A percentile compares a stretch with the other conserved stretches of the same genome.
These are phyloP conservation scores for Aspergillus sp. DNA, from an alignment of 2,329 filamentous ascomycete genomes.

Conservation along the genomic window DNA sequence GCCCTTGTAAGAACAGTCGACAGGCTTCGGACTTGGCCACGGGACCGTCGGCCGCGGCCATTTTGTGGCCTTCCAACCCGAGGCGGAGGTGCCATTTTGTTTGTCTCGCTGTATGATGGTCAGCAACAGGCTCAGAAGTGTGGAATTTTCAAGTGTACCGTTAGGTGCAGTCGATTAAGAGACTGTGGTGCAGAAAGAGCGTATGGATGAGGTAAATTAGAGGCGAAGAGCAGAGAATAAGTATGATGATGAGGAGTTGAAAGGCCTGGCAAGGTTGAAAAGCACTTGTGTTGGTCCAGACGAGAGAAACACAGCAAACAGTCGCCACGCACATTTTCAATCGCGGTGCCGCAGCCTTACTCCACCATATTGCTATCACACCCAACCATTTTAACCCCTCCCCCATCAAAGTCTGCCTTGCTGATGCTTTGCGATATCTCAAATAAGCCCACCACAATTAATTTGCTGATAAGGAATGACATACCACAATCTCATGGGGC, in stretches of 20 bases:
- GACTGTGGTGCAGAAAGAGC: neutral
- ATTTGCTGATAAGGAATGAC: neutral
- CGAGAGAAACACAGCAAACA: neutral
- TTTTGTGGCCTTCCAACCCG: neutral
- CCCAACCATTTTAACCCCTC: neutral
- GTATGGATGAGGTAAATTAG: neutral
- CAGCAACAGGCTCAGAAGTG: neutral
- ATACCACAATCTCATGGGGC: neutral
- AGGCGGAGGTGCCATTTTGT: neutral
- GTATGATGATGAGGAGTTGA: neutral
- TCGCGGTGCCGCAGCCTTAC: neutral
- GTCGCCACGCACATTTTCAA: neutral
- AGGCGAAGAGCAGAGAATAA: neutral
- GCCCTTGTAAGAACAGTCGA: neutral
- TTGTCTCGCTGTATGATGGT: neutral
- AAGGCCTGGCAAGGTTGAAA: neutral
- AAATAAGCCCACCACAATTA: neutral
- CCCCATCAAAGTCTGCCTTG: neutral
- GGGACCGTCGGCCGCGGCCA: neutral
- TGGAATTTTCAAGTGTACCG: neutral
- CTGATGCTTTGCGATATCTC: neutral
- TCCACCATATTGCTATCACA: neutral
- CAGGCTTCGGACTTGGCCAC: neutral
- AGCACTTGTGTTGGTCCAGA: neutral
- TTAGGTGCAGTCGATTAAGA: neutral